These are phyloP conservation scores for Nicotiana sylvestris DNA, from an alignment of 257 asterid species.

Conservation along the genomic window DNA sequence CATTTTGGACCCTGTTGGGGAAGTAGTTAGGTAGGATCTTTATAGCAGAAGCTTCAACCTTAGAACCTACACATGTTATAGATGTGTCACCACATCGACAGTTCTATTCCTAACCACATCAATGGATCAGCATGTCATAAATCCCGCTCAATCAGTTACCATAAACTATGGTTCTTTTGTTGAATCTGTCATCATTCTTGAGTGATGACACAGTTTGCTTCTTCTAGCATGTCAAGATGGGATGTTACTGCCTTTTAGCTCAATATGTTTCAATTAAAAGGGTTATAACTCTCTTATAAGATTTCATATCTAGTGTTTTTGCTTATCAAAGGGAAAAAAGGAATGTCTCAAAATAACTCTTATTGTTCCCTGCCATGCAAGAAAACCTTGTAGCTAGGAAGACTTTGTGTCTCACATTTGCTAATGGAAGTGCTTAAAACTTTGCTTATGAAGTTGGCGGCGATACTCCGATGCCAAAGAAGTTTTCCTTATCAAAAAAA, in stretches of 20 bases:
- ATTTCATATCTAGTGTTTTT: neutral
- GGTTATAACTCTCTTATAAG: neutral
- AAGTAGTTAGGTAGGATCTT: neutral
- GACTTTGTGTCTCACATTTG: neutral
- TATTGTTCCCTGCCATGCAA: neutral
- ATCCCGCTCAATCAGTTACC: neutral
- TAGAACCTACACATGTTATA: neutral
- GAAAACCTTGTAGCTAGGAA: constrained; percentile 2
- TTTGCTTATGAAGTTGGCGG: neutral
- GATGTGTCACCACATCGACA: neutral
- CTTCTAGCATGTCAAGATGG: neutral
- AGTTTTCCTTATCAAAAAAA: too few relatives aligned
- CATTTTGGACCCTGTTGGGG: neutral
- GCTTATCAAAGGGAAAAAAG: neutral
- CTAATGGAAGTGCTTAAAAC: neutral
- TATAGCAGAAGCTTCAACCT: neutral
- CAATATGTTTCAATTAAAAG: neutral
- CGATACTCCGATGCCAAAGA: too few relatives aligned
- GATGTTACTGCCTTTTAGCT: neutral
- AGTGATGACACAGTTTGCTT: neutral
- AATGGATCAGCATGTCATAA: neutral
- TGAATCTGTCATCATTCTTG: neutral
- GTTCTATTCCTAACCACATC: neutral
- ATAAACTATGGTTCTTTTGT: neutral
- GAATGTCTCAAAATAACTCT: neutral